Evolutionary conservation across 257 asterid species (phyloP), one percentile per base, ranked within the genome.

Genomic region (Solanum sitiens): DNA sequence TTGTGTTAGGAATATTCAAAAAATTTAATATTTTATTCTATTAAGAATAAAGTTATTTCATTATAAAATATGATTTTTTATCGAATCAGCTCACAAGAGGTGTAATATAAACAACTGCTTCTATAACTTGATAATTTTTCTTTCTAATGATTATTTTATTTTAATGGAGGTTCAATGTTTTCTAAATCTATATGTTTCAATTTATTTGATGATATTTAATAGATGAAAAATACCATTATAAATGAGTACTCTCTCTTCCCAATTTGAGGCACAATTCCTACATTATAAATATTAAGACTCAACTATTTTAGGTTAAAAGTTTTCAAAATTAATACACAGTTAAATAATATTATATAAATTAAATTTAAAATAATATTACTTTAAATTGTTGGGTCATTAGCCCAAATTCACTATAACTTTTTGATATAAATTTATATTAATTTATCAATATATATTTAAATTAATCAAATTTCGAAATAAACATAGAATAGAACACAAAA

Each of bases 301-400:
- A 50, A 5, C 21, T 14, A 5, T 18, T 47, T 45, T 47, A 12
- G 59, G 2, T 50, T 50, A 50, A 50, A 50, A 50, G 59, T 14
- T 50, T 5, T 50, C 59, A 50, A 50, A 50, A 50, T 50, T 50
- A 14, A 14, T 23, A 18, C 33, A 23, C 14, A n/a, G 3, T 65
- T 4, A n/a, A 65, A 65, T 65, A 65, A 65, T 63, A 71, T 63
- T 12, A 5, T 16, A 65, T 25, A 65, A 25, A 65, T 11, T 25
- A 65, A 25, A 63, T n/a, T 23, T 27, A 42, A 42, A 39, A 21
- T 3, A 67, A 13, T 27, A 27, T 27, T 27, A 27, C 30, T 27
- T 27, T 27, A 27, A 27, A 27, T 27, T 27, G 30, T 27, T 27
- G 93, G 94, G 89, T 86, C 91, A 87, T 89, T 87, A 23, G 91